These are phyloP conservation scores for Daldinia bambusicola DNA, from an alignment of 495 filamentous ascomycete species.

Conservation along the genomic window DNA sequence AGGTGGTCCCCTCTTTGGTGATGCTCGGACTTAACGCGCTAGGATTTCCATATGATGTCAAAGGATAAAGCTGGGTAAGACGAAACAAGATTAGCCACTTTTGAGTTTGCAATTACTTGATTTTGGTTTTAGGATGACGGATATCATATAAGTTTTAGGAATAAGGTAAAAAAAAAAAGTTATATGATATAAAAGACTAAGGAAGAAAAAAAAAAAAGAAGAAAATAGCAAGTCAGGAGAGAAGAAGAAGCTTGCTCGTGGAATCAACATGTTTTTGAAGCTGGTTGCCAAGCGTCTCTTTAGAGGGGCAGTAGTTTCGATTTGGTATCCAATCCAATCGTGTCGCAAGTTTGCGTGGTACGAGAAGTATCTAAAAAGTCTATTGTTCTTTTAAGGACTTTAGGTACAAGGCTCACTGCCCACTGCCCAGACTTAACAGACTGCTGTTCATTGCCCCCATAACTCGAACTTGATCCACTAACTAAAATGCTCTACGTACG, in stretches of 20 bases:
- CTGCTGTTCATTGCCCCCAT: constrained; percentile 8
- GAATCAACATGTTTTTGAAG: constrained; percentile 30
- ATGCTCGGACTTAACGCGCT: constrained; percentile 35
- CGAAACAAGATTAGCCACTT: constrained; percentile 8
- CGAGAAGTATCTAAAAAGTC: constrained; percentile 1
- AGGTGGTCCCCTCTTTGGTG: constrained; percentile 24
- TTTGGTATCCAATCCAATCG: constrained; percentile 34
- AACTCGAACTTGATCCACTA: constrained; percentile 4
- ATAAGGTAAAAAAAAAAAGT: not conserved
- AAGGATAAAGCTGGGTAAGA: not conserved
- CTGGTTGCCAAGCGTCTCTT: constrained; percentile 39
- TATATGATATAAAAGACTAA: constrained; percentile 14
- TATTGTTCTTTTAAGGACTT: not conserved
- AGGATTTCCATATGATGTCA: constrained; percentile 39
- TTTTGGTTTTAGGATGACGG: not conserved
- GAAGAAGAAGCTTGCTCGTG: constrained; percentile 22
- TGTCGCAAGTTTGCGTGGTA: constrained; percentile 6
- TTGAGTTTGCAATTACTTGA: constrained; percentile 15
- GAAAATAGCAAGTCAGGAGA: constrained; percentile 9
- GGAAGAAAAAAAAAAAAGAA: not conserved
- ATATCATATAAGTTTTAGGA: constrained; percentile 8
- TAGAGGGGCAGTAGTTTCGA: constrained; percentile 35
- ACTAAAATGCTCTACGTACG: constrained; percentile 1
- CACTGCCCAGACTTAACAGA: not conserved
- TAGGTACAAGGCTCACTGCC: no score